Base-by-base conservation (phyloP, 1,139 yeast genomes). In the Diutina neorugosa region DNA sequence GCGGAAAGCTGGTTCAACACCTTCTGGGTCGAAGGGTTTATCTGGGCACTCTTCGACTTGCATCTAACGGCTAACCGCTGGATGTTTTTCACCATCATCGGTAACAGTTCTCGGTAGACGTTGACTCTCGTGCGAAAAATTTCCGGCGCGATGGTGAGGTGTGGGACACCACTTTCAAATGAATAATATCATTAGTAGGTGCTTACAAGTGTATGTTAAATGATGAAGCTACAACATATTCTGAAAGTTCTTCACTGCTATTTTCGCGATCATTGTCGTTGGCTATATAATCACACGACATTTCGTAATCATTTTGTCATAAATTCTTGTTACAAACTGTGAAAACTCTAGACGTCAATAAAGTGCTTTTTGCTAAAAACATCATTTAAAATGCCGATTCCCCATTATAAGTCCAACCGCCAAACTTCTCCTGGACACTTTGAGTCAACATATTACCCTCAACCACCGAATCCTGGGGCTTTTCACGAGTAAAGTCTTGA, bases 401-500 rank as follows among this genome's bases (percentile, higher is more conserved):
- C 11, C 93, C 96, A 54, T 88, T 89, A 67, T 90, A 91, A 1
- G 97, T 91, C 98, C 98, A 93, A 4, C 98, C 98, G 52, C 96
- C 98, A 74, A 93, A 93, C 69, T 93, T 98, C 65, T 86, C 84
- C 68, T 93, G 98, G 21, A 93, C 96, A 60, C 91, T 82, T 62
- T 87, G 96, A 66, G 89, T 87, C 69, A 82, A 78, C 60, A 80
- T 87, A 64, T 90, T 96, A 12, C 48, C 48, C 65, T 91, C 96
- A 25, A 91, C 97, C 12, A 93, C 98, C 55, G 96, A 86, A 66
- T 93, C 98, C 60, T 90, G 86, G 4, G 98, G 98, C 61, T 86
- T 83, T 63, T 93, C 98, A 62, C 77, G 84, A 9, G 98, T 93
- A 65, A 93, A 93, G 65, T 90, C 98, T 57, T 82, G 81, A 65